Conservation (phyloP, 192 early-diverging fungal species). For the Coemansia sp. region DNA sequence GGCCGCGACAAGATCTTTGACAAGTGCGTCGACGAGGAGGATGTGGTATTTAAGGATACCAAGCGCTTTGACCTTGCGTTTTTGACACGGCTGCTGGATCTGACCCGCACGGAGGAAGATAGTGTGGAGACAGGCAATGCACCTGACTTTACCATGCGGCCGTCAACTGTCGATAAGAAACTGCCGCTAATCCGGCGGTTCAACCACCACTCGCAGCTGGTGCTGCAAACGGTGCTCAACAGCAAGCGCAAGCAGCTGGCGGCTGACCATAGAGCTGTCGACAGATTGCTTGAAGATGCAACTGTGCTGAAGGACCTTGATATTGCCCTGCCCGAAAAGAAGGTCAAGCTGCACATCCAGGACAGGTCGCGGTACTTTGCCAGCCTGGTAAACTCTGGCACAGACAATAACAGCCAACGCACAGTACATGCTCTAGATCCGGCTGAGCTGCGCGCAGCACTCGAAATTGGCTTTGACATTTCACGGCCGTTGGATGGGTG, state of each 20-base stretch:
- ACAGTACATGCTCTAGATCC: neutral
- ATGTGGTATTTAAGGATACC: slow-evolving; percentile 53
- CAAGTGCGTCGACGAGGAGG: slow-evolving; percentile 72
- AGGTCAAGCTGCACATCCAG: slow-evolving; percentile 66
- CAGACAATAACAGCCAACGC: neutral
- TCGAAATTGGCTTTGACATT: slow-evolving; percentile 33
- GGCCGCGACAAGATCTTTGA: slow-evolving; percentile 75
- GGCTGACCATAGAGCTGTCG: slow-evolving; percentile 1
- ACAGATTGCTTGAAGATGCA: slow-evolving; percentile 56
- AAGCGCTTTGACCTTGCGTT: slow-evolving; percentile 56
- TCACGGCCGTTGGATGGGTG: slow-evolving; percentile 22
- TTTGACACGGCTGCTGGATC: slow-evolving; percentile 70
- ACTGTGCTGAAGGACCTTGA: slow-evolving; percentile 74
- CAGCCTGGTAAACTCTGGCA: slow-evolving; percentile 52
- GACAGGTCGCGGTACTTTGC: slow-evolving; percentile 78
- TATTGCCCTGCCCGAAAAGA: slow-evolving; percentile 46
- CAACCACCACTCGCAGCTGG: slow-evolving; percentile 84
- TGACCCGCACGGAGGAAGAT: slow-evolving; percentile 80
- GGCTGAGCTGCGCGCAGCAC: slow-evolving; percentile 2
- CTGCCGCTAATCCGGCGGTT: slow-evolving; percentile 78
- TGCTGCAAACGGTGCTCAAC: slow-evolving; percentile 57
- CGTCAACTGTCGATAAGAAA: slow-evolving; percentile 63
- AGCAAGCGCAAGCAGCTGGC: slow-evolving; percentile 25
- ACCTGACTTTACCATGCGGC: slow-evolving; percentile 80
- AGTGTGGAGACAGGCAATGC: slow-evolving; percentile 73